Percentiles rank a stretch among this genome's conserved stretches.
phyloP scores from a whole-genome alignment of 495 filamentous ascomycete genomes.

The Neurospora sp. region DNA sequence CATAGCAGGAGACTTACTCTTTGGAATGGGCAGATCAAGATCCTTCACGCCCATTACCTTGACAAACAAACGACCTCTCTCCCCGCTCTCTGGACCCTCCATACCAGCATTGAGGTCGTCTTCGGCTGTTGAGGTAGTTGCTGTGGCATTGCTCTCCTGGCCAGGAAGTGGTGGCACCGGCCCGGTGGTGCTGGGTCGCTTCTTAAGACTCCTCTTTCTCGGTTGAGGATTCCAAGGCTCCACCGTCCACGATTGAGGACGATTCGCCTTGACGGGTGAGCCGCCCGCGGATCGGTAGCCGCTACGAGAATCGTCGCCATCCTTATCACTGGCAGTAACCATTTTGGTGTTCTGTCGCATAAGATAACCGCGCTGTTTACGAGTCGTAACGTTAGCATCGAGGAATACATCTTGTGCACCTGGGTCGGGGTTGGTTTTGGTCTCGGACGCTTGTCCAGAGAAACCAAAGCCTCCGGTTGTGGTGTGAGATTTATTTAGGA shows the following conservation, averaged over 20 bases:
- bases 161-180: conserved; percentile 78
- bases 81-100: conserved; percentile 63
- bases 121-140: conserved; percentile 51
- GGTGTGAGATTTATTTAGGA: conserved; percentile 13
- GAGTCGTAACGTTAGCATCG: conserved; percentile 48
- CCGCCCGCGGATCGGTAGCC: conserved; percentile 56
- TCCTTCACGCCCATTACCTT: conserved; percentile 97
- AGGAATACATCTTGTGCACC: neutral
- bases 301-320: conserved; percentile 37
- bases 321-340: conserved; percentile 73
- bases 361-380: conserved; percentile 86
- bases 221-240: conserved; percentile 88
- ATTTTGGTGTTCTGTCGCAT: conserved; percentile 99
- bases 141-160: conserved; percentile 66
- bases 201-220: conserved; percentile 57
- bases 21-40: conserved; percentile 80
- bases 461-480: neutral
- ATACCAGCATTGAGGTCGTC: conserved; percentile 42
- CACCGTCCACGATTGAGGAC: conserved; percentile 84
- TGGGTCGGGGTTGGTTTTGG: neutral
- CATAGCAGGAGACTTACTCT: conserved; percentile 48
- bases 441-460: neutral
- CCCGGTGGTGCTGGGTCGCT: conserved; percentile 36
- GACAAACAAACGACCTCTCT: conserved; percentile 89
- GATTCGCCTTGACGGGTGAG: conserved; percentile 58